These are phyloP conservation scores for Zymoseptoria passerinii DNA, from an alignment of 2,329 filamentous ascomycete genomes.

Conservation along the genomic window DNA sequence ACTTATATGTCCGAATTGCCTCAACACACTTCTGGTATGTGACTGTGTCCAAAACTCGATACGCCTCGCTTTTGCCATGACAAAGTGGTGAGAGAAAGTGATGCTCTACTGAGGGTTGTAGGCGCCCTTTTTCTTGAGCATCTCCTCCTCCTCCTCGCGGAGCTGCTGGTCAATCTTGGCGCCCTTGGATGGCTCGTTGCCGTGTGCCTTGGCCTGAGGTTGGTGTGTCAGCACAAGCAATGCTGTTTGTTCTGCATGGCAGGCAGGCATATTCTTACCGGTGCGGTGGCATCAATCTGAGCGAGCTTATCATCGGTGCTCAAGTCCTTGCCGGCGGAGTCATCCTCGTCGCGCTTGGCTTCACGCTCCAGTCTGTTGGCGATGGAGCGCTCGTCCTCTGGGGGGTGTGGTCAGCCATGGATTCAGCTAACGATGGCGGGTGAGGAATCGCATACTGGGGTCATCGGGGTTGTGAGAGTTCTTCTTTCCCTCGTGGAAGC, in stretches of 20 bases:
- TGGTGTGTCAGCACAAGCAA: not conserved
- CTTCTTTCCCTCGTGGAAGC: conserved; percentile 64
- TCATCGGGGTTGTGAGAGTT: conserved; percentile 62
- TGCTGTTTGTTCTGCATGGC: not conserved
- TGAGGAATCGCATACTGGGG: conserved; percentile 52
- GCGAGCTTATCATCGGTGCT: conserved; percentile 30
- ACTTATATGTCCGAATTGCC: not conserved
- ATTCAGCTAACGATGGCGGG: not conserved
- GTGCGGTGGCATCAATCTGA: conserved; percentile 53
- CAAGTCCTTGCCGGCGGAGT: conserved; percentile 29
- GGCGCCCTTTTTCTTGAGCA: conserved; percentile 53
- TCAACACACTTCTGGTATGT: not conserved
- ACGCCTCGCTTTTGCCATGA: not conserved
- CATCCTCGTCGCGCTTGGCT: conserved; percentile 43
- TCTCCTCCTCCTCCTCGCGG: conserved; percentile 58
- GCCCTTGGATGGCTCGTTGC: conserved; percentile 64
- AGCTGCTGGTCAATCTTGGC: conserved; percentile 65
- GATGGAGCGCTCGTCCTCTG: conserved; percentile 63
- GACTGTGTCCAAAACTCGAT: not conserved
- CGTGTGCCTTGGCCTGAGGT: conserved; percentile 53
- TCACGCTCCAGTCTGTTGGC: conserved; percentile 62
- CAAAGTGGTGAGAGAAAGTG: not conserved
- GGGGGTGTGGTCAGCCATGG: not conserved
- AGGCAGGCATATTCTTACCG: conserved; percentile 22
- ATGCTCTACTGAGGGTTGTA: conserved; percentile 27